Percentiles rank a stretch among this genome's conserved stretches.
Evolutionary conservation across 208 protist genomes (phyloP).

Genomic region (Trypanosoma boissoni): DNA sequence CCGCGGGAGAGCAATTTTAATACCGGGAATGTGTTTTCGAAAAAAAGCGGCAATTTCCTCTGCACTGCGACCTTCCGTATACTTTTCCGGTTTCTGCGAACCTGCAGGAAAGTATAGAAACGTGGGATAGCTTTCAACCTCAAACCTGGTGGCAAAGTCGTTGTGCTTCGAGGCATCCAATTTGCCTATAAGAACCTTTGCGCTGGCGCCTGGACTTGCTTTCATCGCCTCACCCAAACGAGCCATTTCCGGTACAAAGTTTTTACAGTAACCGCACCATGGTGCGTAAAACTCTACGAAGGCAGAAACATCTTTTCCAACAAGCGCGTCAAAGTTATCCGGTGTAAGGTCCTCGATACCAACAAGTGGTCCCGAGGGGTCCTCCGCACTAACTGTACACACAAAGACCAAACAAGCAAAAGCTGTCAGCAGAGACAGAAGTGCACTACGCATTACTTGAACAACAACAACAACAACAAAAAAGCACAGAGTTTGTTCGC

Average conservation of each 20-base stretch:
- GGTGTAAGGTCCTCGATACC: constrained; percentile 42
- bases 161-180: constrained; percentile 51
- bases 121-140: constrained; percentile 57
- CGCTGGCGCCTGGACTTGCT: constrained; percentile 20
- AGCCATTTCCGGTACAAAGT: constrained; percentile 36
- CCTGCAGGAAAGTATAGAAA: constrained; percentile 62
- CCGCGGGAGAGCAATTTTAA: constrained; percentile 28
- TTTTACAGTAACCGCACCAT: constrained; percentile 87
- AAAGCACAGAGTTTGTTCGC: constrained; percentile 21
- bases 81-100: constrained; percentile 33
- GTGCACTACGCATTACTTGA: not conserved
- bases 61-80: constrained; percentile 29
- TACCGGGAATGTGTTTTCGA: constrained; percentile 15
- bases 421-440: not conserved
- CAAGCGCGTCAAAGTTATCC: constrained; percentile 54
- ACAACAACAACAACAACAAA: constrained; percentile 23
- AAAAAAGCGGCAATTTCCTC: constrained; percentile 47
- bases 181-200: constrained; percentile 59
- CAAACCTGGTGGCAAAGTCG: constrained; percentile 38
- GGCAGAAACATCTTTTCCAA: constrained; percentile 48
- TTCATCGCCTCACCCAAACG: constrained; percentile 17
- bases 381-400: constrained; percentile 5
- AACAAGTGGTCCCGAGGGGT: constrained; percentile 30
- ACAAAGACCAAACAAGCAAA: not conserved
- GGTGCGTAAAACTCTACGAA: constrained; percentile 92